These are phyloP conservation scores for Aureobasidium melanogenum DNA, from an alignment of 2,329 filamentous ascomycete species.

Conservation along the genomic window DNA sequence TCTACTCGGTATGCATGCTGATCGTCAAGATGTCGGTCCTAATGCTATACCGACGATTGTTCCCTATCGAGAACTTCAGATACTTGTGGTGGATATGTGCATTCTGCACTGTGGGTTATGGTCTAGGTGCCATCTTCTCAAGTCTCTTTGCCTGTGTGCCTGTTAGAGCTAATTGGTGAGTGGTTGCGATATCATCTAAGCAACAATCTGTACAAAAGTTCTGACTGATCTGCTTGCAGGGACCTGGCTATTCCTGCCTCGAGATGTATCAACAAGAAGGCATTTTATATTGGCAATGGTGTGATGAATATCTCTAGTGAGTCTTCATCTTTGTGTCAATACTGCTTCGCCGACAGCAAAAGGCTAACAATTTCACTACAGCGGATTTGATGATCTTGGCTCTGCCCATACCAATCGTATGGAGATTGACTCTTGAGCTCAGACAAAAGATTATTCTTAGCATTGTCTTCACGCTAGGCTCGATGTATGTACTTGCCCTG, in stretches of 20 bases:
- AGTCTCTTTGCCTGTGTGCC: conserved; percentile 9
- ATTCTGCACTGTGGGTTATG: conserved; percentile 3
- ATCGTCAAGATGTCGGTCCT: conserved; percentile 18
- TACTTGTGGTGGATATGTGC: conserved; percentile 1
- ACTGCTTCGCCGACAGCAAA: no score
- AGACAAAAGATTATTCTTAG: conserved; percentile 45
- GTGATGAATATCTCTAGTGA: conserved; percentile 7
- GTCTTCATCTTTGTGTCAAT: background rate
- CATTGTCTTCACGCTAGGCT: conserved; percentile 40
- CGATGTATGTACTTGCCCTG: background rate
- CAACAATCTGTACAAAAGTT: no score
- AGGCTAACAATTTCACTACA: background rate
- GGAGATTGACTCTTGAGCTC: conserved; percentile 40
- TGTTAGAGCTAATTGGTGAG: background rate
- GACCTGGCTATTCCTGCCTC: background rate
- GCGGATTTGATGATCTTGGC: conserved; percentile 49
- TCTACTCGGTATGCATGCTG: conserved; percentile 1
- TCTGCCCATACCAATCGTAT: conserved; percentile 49
- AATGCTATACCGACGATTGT: conserved; percentile 4
- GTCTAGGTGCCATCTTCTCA: background rate
- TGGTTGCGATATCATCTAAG: no score
- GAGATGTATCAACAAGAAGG: background rate
- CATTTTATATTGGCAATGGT: conserved; percentile 6
- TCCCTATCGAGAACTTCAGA: conserved; percentile 5
- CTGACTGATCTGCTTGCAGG: background rate